phyloP scores from a whole-genome alignment of 495 filamentous ascomycete genomes.

The Daldinia childiae region DNA sequence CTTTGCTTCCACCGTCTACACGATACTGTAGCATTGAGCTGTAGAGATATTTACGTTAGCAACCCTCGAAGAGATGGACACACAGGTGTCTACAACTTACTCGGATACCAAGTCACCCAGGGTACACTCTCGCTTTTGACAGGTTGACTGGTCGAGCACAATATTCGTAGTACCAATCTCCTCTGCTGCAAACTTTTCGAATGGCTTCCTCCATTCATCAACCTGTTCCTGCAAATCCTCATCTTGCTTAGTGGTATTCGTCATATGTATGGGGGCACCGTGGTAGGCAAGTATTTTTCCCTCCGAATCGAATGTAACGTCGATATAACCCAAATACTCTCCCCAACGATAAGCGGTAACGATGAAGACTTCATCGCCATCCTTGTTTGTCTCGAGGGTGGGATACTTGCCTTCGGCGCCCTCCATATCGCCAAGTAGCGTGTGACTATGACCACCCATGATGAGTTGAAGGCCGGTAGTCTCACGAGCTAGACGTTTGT shows the following conservation, averaged over 20 bases:
- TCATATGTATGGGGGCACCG: slow-evolving; percentile 65
- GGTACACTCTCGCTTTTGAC: slow-evolving; percentile 60
- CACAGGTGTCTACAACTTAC: slow-evolving; percentile 36
- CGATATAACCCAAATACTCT: slow-evolving; percentile 68
- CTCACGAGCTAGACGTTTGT: slow-evolving; percentile 61
- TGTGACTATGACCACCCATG: slow-evolving; percentile 68
- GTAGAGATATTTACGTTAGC: background rate
- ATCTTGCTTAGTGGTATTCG: slow-evolving; percentile 63
- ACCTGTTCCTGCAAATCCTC: slow-evolving; percentile 60
- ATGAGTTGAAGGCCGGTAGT: slow-evolving; percentile 65
- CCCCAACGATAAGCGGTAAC: slow-evolving; percentile 69
- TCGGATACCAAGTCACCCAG: slow-evolving; percentile 62
- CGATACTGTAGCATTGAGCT: slow-evolving; percentile 66
- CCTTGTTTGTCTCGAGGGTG: slow-evolving; percentile 63
- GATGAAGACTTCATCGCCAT: slow-evolving; percentile 69
- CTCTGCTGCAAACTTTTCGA: slow-evolving; percentile 59
- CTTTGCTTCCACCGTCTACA: slow-evolving; percentile 45
- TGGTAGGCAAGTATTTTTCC: slow-evolving; percentile 65
- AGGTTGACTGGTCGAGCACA: slow-evolving; percentile 61
- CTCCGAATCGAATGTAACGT: slow-evolving; percentile 61
- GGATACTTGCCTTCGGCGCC: slow-evolving; percentile 64
- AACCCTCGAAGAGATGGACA: background rate
- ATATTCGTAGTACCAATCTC: slow-evolving; percentile 58
- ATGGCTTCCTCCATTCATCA: slow-evolving; percentile 61
- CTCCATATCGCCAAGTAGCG: slow-evolving; percentile 61